Percentiles rank a stretch among this genome's conserved stretches.
phyloP scores from a whole-genome alignment of 257 asterid genomes.

The Fraxinus pennsylvanica region DNA sequence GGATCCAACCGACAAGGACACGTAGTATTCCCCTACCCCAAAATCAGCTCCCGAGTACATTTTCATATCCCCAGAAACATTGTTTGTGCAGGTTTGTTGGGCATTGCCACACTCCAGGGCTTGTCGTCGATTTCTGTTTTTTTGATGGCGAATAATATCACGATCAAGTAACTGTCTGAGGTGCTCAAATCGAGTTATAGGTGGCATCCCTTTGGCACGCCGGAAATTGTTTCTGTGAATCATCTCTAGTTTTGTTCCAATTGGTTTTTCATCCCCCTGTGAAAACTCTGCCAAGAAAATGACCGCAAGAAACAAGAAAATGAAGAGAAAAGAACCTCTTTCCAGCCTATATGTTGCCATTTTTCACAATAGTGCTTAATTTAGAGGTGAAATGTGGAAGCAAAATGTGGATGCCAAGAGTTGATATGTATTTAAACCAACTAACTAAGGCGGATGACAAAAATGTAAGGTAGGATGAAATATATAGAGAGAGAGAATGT shows the following conservation, averaged over 20 bases:
- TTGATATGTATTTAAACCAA: no score
- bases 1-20: constrained; percentile 43
- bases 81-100: background rate
- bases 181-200: background rate
- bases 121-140: background rate
- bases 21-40: constrained; percentile 55
- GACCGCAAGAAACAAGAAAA: background rate
- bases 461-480: no score
- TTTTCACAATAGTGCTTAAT: no score
- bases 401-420: no score
- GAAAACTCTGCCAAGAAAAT: background rate
- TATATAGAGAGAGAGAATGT: no score
- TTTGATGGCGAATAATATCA: background rate
- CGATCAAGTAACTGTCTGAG: background rate
- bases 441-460: no score
- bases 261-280: background rate
- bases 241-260: background rate
- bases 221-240: background rate
- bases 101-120: background rate
- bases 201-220: background rate
- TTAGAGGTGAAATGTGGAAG: no score
- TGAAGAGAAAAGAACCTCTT: background rate
- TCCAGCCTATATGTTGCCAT: background rate
- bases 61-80: constrained; percentile 33
- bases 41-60: constrained; percentile 50